Evolutionary conservation across 805 yeast genomes (phyloP), one percentile per base, ranked within the genome.

Genomic region (Metschnikowia lachancei): DNA sequence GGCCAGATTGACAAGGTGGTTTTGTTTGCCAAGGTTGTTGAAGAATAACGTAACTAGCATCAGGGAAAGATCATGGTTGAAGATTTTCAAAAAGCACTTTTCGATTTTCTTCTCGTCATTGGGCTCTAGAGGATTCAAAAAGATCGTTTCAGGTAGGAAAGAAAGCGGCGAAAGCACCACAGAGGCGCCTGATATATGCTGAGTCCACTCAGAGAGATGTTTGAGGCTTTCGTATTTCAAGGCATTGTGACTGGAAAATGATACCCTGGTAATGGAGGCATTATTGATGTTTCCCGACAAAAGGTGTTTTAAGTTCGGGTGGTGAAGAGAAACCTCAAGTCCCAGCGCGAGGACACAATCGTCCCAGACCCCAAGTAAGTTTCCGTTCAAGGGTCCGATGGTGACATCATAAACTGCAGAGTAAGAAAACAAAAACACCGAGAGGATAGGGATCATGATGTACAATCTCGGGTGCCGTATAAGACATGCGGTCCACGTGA

Each of bases 361-460:
- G 26, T 44, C 43, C 17, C 36, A 40, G 34, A 37, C 29, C 36
- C 32, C 36, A 28, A 47, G 45, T 41, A 41, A 46, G 46, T 36
- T 50, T 22, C 58, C 52, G 45, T 64, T 65, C 43, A 64, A 34
- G 16, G 53, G 54, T 41, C 56, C 58, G 33, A 68, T 56, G 8
- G 69, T 57, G 37, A 62, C 58, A 45, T 69, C 73, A 48, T 70
- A 70, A n/a, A 60, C 41, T 10, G 68, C 60, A 45, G 63, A 60
- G 55, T 68, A 71, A 1, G 72, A 64, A n/a, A 67, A 37, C 2
- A 64, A 51, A 45, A 68, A 70, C 20, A 63, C 54, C 9, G 62
- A 24, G 17, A 69, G 39, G 7, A 67, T 56, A 14, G 74, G 72
- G 10, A 67, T 19, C 36, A 69, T 39, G 14, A 71, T 66, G 36